Evolutionary conservation across 345 rosid species (phyloP), one percentile per base, ranked within the genome.

Genomic region (Isatis tinctoria): DNA sequence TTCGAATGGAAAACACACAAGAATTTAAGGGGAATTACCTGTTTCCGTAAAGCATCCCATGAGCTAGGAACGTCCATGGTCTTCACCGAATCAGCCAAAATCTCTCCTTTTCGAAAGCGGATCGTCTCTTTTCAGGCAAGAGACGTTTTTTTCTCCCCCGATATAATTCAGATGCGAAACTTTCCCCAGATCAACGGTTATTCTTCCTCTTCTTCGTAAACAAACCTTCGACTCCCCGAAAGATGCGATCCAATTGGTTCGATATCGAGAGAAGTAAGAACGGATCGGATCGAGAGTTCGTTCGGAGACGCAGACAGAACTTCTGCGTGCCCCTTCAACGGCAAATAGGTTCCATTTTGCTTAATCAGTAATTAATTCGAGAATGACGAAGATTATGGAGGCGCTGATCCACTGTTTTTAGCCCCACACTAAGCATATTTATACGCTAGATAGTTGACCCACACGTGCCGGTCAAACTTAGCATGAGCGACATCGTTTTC

Each of bases 11-110:
- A 40, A 2, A n/a, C n/a, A n/a, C n/a, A n/a, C n/a, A 11, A 51
- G n/a, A 24, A 41, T 16, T 18, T 22, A 1, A 13, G 26, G 73
- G 35, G 16, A 20, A 5, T 17, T 33, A 94, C 98, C 96, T 91
- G 96, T 80, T 89, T 94, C 43, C 97, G 89, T 60, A 91, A 74
- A 70, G 96, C 90, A 84, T 91, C 97, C 97, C 98, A 91, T 65
- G 97, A 94, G 83, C 78, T 84, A 49, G 90, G 88, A 72, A 81
- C 89, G 13, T 94, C 96, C 97, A 91, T 94, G 41, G 75, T 7
- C 16, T 41, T 41, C 17, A 51, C 57, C 2, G 60, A 63, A 65
- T 48, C 64, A 60, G 57, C 30, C 2, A 47, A 69, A 36, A 58
- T 59, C 83, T 37, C 73, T 52, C 58, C 37, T 30, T 37, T 65